These are phyloP conservation scores for Talaromyces islandicus DNA, from an alignment of 2,329 filamentous ascomycete species.

Conservation along the genomic window DNA sequence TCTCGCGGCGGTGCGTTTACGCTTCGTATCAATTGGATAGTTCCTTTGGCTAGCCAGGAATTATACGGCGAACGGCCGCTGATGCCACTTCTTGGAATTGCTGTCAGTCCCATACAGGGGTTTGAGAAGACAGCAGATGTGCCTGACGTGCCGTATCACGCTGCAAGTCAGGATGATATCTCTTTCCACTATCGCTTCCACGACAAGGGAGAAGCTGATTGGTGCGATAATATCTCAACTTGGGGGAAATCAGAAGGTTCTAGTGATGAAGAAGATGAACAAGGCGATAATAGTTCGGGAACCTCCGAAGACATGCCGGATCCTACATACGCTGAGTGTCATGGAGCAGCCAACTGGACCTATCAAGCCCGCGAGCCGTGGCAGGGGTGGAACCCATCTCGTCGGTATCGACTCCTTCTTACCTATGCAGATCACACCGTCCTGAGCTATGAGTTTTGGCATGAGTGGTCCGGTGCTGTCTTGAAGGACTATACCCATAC, in stretches of 20 bases:
- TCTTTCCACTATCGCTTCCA: constrained; percentile 17
- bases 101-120: constrained; percentile 53
- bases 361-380: constrained; percentile 32
- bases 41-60: constrained; percentile 50
- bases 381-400: constrained; percentile 35
- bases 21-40: constrained; percentile 51
- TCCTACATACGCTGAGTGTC: constrained; percentile 27
- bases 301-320: not conserved
- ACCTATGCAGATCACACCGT: constrained; percentile 52
- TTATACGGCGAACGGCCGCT: constrained; percentile 35
- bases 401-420: constrained; percentile 49
- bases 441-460: constrained; percentile 55
- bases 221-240: not conserved
- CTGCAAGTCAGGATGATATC: constrained; percentile 14
- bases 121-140: constrained; percentile 33
- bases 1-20: constrained; percentile 29
- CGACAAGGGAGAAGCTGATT: constrained; percentile 5
- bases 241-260: not conserved
- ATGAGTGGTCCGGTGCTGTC: constrained; percentile 27
- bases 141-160: constrained; percentile 23
- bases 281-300: not conserved
- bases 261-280: not conserved
- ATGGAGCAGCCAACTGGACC: constrained; percentile 25
- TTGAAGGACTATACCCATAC: constrained; percentile 1
- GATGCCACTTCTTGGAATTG: constrained; percentile 48